Evolutionary conservation across 495 filamentous ascomycete species (phyloP), one percentile per base, ranked within the genome.

Genomic region (Articulospora tetracladia): DNA sequence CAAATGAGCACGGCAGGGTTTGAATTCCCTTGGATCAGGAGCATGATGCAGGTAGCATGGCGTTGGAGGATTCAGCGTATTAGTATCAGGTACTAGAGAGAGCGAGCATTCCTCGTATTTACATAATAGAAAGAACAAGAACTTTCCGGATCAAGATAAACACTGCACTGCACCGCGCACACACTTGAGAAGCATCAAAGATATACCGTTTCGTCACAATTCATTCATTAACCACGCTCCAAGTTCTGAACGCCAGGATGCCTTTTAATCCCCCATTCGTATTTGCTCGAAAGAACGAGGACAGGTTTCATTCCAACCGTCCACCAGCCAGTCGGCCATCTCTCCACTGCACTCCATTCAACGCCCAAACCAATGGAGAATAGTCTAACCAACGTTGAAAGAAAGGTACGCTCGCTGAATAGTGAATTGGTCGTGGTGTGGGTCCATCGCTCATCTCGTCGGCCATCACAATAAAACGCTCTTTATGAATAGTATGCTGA

Each of bases 251-350:
- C 64, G 64, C 64, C 60, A 59, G 34, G 36, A 60, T 66, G 60
- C 60, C 58, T 63, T 62, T 63, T 63, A 60, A 44, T 48, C 60
- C 61, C 56, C 39, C 39, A 44, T 44, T 44, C 60, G 58, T 66
- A 66, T 66, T 61, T 62, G 62, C 63, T 61, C 30, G 13, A 13
- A 32, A 32, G 30, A 32, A 32, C 30, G 30, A 32, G 13, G 13
- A 6, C 30, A 32, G 13, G 13, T 32, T 32, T 32, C 30, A 32
- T 47, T 49, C 56, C 27, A 30, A 30, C 3, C 6, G 4, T 55
- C 27, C n/a, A n/a, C n/a, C 56, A 15, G 12, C 17, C 15, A 26
- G 27, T 17, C 12, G 32, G 12, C 17, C n/a, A 30, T 17, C 51
- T 53, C 12, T 44, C 15, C 24, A 11, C 12, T n/a, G 22, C 12